A percentile compares a stretch with the other conserved stretches of the same genome.
Conservation (phyloP, 176 grass and related monocot species). For the Alopecurus myosuroides region DNA sequence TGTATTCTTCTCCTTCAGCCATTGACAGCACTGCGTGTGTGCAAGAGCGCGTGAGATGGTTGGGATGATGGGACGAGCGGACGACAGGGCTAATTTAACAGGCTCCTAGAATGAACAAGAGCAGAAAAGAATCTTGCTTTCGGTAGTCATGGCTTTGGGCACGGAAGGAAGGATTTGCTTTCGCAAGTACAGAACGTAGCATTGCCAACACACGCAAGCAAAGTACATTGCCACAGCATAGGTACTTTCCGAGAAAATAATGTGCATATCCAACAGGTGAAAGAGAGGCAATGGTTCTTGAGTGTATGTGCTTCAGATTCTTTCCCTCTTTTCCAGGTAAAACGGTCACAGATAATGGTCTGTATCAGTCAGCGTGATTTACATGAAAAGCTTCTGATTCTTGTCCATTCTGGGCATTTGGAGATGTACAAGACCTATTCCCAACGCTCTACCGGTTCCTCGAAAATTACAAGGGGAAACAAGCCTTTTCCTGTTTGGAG, state of each 20-base stretch:
- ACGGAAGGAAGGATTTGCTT: slow-evolving; percentile 49
- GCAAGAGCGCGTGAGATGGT: background rate
- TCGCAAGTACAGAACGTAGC: background rate
- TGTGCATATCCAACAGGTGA: background rate
- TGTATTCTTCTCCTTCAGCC: slow-evolving; percentile 55
- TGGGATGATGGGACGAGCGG: background rate
- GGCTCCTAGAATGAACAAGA: background rate
- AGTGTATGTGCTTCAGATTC: slow-evolving; percentile 8
- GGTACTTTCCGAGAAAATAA: background rate
- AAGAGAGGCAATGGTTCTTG: background rate
- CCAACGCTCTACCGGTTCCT: slow-evolving; percentile 31
- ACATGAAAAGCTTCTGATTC: slow-evolving; percentile 17
- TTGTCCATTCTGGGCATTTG: slow-evolving; percentile 32
- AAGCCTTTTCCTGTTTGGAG: slow-evolving; percentile 30
- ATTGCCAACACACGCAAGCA: slow-evolving; percentile 1
- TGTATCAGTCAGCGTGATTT: slow-evolving; percentile 3
- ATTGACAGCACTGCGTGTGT: background rate
- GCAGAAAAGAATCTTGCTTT: slow-evolving; percentile 28
- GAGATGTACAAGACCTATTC: slow-evolving; percentile 39
- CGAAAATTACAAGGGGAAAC: slow-evolving; percentile 43
- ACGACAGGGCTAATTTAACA: slow-evolving; percentile 17
- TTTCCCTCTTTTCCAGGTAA: slow-evolving; percentile 21
- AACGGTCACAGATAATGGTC: background rate
- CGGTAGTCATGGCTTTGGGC: background rate
- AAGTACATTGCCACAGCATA: background rate